These are phyloP conservation scores for Termitomyces titanicus DNA, from an alignment of 768 basidiomycete species.

Conservation along the genomic window DNA sequence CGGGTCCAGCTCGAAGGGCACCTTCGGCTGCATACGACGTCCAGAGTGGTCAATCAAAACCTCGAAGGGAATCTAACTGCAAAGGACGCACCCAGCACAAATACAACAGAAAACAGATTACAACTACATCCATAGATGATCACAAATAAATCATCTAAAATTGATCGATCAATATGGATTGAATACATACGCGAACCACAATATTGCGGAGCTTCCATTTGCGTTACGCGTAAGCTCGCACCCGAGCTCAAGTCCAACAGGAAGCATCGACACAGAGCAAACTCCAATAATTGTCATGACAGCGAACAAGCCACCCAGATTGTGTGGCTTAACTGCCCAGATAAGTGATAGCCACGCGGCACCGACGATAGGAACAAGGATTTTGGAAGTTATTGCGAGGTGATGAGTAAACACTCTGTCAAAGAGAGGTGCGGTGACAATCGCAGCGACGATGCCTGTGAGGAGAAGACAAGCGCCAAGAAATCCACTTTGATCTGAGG, in stretches of 20 bases:
- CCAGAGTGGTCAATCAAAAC: not conserved
- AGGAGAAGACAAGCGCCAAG: conserved; percentile 67
- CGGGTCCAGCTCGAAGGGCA: conserved; percentile 59
- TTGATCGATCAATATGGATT: not conserved
- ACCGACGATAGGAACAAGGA: conserved; percentile 59
- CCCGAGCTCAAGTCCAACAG: conserved; percentile 72
- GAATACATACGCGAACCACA: conserved; percentile 67
- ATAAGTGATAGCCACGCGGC: conserved; percentile 69
- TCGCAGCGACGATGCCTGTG: conserved; percentile 66
- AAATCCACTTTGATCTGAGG: conserved; percentile 59
- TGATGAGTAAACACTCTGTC: conserved; percentile 81
- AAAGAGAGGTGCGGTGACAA: conserved; percentile 69
- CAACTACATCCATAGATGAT: conserved; percentile 41
- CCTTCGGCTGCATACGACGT: conserved; percentile 45
- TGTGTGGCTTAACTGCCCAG: conserved; percentile 77
- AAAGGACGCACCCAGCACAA: conserved; percentile 51
- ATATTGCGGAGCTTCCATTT: conserved; percentile 68
- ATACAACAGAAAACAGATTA: conserved; percentile 61
- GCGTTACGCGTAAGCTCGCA: conserved; percentile 80
- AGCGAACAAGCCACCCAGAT: conserved; percentile 56
- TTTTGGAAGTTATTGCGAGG: conserved; percentile 55
- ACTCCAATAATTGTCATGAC: conserved; percentile 70
- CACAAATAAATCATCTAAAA: not conserved
- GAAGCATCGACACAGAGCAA: conserved; percentile 65
- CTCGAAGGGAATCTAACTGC: not conserved